Percentiles rank a stretch among this genome's conserved stretches.
Conservation (phyloP, 192 early-diverging fungal genomes). For the Haplosporangium gracile region DNA sequence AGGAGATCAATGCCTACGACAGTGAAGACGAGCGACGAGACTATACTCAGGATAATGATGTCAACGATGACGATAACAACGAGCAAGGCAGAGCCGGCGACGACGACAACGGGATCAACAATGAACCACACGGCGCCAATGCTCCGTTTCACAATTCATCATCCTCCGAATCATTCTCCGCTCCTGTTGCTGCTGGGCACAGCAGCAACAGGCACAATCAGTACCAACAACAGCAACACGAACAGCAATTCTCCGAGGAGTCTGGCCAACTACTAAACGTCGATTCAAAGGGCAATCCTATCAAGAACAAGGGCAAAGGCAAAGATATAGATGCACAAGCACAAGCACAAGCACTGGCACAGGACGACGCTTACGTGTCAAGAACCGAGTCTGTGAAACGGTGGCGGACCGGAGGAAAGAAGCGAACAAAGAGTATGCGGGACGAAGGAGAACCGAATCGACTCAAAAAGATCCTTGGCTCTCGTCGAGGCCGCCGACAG, state of each 20-base stretch:
- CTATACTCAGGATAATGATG: slow-evolving; percentile 27
- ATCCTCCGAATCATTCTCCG: slow-evolving; percentile 43
- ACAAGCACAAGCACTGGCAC: not conserved
- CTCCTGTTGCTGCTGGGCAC: not conserved
- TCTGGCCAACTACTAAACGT: slow-evolving; percentile 7
- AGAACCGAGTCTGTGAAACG: not conserved
- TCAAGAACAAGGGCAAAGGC: slow-evolving; percentile 25
- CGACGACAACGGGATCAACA: not conserved
- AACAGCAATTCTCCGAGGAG: slow-evolving; percentile 2
- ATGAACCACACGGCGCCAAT: not conserved
- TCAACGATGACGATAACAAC: not conserved
- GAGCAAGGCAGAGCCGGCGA: not conserved
- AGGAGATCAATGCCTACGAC: slow-evolving; percentile 11
- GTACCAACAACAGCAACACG: not conserved
- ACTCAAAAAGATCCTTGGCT: slow-evolving; percentile 31
- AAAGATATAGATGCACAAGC: not conserved
- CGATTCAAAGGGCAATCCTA: not conserved
- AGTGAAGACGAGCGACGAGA: slow-evolving; percentile 27
- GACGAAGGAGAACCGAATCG: slow-evolving; percentile 38
- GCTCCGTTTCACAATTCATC: not conserved
- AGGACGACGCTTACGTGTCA: not conserved
- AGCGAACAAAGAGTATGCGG: slow-evolving; percentile 39
- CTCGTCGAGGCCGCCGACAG: not conserved
- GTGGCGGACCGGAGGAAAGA: slow-evolving; percentile 11
- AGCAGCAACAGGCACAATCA: not conserved